phyloP scores from a whole-genome alignment of 352 stramenopile genomes.

The Pythium guiyangense region DNA sequence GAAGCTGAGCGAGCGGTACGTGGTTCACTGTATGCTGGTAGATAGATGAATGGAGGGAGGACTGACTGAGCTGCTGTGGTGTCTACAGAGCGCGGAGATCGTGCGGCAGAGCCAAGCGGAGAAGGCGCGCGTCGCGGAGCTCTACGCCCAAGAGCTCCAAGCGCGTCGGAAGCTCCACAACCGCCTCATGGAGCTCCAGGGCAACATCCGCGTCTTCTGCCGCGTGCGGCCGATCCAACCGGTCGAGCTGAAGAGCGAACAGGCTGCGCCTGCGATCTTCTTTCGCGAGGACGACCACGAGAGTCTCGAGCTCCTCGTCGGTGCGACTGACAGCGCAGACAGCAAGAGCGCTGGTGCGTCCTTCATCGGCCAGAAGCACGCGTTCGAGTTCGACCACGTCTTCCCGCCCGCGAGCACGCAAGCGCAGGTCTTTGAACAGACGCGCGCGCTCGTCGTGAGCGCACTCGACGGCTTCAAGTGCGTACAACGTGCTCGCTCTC shows the following conservation, averaged over 20 bases:
- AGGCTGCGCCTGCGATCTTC: constrained; percentile 55
- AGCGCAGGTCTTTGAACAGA: constrained; percentile 76
- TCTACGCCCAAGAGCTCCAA: constrained; percentile 73
- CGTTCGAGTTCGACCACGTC: constrained; percentile 96
- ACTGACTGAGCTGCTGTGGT: neutral
- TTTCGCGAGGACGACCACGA: constrained; percentile 70
- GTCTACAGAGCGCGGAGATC: constrained; percentile 34
- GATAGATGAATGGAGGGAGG: neutral
- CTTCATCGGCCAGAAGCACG: constrained; percentile 84
- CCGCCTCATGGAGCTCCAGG: constrained; percentile 87
- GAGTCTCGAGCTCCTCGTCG: constrained; percentile 56
- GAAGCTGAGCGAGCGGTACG: constrained; percentile 48
- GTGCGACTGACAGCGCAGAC: constrained; percentile 12
- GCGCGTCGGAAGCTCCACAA: constrained; percentile 85
- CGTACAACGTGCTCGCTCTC: constrained; percentile 72
- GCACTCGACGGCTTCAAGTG: constrained; percentile 94
- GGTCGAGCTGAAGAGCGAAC: constrained; percentile 67
- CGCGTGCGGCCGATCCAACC: constrained; percentile 83
- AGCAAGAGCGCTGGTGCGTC: constrained; percentile 29
- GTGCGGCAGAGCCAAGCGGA: constrained; percentile 48
- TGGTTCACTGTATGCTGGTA: neutral
- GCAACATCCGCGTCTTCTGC: constrained; percentile 93
- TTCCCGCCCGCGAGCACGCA: constrained; percentile 81
- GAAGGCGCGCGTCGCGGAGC: constrained; percentile 45
- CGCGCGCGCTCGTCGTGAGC: constrained; percentile 65